Percentiles rank a stretch among this genome's conserved stretches.
Evolutionary conservation across 352 stramenopile species (phyloP).

Genomic region (Saprolegnia diclina): DNA sequence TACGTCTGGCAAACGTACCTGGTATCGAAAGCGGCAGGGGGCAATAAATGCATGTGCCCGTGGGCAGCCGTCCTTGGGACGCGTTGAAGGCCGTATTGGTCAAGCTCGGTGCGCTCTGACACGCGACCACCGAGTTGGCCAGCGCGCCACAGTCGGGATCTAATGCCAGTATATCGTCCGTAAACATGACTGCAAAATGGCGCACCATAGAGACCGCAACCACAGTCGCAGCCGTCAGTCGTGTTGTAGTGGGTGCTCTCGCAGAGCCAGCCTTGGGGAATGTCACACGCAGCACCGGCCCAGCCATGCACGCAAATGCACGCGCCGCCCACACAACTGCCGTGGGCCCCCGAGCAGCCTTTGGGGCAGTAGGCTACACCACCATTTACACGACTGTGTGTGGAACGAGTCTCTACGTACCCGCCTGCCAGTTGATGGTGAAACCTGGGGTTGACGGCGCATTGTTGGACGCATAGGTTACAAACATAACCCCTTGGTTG

Average conservation of each 20-base stretch:
- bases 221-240: constrained; percentile 21
- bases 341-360: constrained; percentile 2
- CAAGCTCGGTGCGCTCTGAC: neutral
- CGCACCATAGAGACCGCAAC: constrained; percentile 21
- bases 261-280: constrained; percentile 21
- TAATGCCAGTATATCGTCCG: too few species aligned
- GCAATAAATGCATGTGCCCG: constrained; percentile 19
- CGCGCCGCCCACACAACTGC: neutral
- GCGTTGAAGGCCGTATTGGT: constrained; percentile 9
- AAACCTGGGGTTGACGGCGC: neutral
- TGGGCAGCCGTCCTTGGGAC: neutral
- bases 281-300: constrained; percentile 18
- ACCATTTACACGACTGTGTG: neutral
- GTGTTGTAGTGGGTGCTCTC: constrained; percentile 9
- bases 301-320: constrained; percentile 20
- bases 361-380: constrained; percentile 20
- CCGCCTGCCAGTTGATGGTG: constrained; percentile 17
- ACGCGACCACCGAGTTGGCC: neutral
- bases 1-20: neutral
- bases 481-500: neutral
- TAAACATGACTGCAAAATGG: neutral
- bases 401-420: neutral
- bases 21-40: neutral
- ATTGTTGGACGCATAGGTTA: constrained; percentile 9
- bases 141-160: constrained; percentile 14